These are phyloP conservation scores for Ceratobasidium theobromae DNA, from an alignment of 1,284 basidiomycete genomes.

Conservation along the genomic window DNA sequence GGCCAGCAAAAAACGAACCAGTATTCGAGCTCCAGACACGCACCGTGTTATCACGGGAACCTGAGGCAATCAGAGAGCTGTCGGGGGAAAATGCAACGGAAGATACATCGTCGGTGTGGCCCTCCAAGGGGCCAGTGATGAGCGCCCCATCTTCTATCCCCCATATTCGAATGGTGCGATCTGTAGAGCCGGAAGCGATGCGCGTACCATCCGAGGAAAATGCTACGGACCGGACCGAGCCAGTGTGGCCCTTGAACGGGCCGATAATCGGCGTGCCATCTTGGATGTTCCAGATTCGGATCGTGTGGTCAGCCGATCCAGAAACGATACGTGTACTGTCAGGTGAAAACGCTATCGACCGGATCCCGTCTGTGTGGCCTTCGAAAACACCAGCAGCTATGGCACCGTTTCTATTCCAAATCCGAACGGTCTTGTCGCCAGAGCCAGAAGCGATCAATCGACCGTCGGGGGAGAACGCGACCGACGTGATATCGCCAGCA, in stretches of 20 bases:
- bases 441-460: not conserved
- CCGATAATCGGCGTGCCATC: not conserved
- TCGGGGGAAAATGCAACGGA: slow-evolving; percentile 1
- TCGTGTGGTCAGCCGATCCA: not conserved
- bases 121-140: not conserved
- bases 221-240: not conserved
- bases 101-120: not conserved
- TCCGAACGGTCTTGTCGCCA: not conserved
- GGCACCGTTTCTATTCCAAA: not conserved
- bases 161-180: not conserved
- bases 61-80: not conserved
- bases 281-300: not conserved
- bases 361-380: not conserved
- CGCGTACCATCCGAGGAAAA: not conserved
- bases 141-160: not conserved
- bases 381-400: not conserved
- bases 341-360: not conserved
- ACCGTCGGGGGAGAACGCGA: slow-evolving; percentile 30
- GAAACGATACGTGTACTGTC: slow-evolving; percentile 33
- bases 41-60: not conserved
- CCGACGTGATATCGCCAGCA: not conserved
- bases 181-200: not conserved
- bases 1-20: not conserved
- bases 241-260: not conserved
- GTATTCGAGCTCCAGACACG: not conserved